These are phyloP conservation scores for Sanghuangporus baumii DNA, from an alignment of 1,284 basidiomycete species.

Conservation along the genomic window DNA sequence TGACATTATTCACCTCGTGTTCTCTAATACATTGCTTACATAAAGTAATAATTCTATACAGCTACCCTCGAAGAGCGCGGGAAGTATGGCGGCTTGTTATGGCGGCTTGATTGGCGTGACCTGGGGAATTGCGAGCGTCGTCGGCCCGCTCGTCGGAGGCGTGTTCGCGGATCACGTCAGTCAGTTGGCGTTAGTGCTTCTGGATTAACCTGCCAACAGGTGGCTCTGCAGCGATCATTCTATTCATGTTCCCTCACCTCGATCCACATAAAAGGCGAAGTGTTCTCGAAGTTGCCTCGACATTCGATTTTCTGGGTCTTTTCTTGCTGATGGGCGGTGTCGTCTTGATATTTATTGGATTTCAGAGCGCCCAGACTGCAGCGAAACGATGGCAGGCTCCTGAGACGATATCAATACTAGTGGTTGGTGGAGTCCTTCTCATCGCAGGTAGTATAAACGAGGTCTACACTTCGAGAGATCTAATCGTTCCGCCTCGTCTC, in stretches of 20 bases:
- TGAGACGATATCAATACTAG: constrained; percentile 43
- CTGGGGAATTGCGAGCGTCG: constrained; percentile 33
- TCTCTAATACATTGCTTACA: constrained; percentile 9
- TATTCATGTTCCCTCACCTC: constrained; percentile 30
- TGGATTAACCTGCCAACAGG: constrained; percentile 38
- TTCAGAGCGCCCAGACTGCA: constrained; percentile 27
- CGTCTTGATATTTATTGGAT: constrained; percentile 40
- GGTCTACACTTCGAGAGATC: constrained; percentile 40
- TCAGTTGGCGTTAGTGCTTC: constrained; percentile 35
- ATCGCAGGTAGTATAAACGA: constrained; percentile 38
- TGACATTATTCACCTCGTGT: constrained; percentile 15
- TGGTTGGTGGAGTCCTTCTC: constrained; percentile 39
- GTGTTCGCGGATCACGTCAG: constrained; percentile 35
- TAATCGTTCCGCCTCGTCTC: constrained; percentile 47
- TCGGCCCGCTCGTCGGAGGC: constrained; percentile 41
- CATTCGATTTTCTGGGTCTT: constrained; percentile 47
- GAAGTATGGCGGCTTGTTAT: constrained; percentile 34
- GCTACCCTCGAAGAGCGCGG: constrained; percentile 24
- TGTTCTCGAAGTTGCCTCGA: constrained; percentile 28
- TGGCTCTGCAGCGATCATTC: constrained; percentile 33
- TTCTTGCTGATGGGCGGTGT: constrained; percentile 39
- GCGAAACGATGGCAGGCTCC: constrained; percentile 26
- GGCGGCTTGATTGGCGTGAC: constrained; percentile 36
- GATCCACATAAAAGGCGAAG: constrained; percentile 28
- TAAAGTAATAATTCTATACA: not conserved